Base-by-base conservation (phyloP, 805 yeast genomes). In the Yarrowia alimentaria region DNA sequence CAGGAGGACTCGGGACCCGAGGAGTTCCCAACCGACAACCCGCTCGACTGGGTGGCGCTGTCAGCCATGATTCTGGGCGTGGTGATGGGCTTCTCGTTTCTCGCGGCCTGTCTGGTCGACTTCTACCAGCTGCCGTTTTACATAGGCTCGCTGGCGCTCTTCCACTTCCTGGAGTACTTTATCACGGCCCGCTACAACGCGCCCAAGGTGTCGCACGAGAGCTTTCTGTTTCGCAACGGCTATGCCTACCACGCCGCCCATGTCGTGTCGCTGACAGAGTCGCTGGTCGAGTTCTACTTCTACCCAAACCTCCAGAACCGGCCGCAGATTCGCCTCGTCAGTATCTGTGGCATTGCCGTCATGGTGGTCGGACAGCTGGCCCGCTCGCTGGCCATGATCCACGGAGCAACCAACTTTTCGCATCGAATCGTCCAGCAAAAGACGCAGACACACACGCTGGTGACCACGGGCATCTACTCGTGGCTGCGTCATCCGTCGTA, bases 401-500 rank as follows among this genome's bases (percentile, higher is more conserved):
- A 90, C 0, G 96, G 97, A 0, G 86, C 89, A 1, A 75, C 76
- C 48, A 86, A 94, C 3, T 93, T 93, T 68, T 83, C 87, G 47
- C 99, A 93, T 65, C 67, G 80, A 33, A 77, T 93, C 1, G 87
- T 81, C 38, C 64, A 75, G 3, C 63, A 67, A 13, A 80, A 75
- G 48, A 64, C 69, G 24, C 58, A 65, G 0, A 75, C 75, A 50
- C 99, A 93, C 63, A 66, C 57, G 8, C 70, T 93, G 33, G 82
- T 93, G 10, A 86, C 87, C 0, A 57, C 66, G 9, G 98, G 97
- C 0, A 68, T 91, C 3, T 93, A 91, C 64, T 53, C 71, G 1
- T 56, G 66, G 19, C 67, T 78, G 12, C 73, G 99, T 55, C 99
- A 93, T 64, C 99, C 99, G 6, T 82, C 94, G 40, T 93, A 93